Evolutionary conservation across 495 filamentous ascomycete genomes (phyloP).

Genomic region (Aspergillus mulundensis): DNA sequence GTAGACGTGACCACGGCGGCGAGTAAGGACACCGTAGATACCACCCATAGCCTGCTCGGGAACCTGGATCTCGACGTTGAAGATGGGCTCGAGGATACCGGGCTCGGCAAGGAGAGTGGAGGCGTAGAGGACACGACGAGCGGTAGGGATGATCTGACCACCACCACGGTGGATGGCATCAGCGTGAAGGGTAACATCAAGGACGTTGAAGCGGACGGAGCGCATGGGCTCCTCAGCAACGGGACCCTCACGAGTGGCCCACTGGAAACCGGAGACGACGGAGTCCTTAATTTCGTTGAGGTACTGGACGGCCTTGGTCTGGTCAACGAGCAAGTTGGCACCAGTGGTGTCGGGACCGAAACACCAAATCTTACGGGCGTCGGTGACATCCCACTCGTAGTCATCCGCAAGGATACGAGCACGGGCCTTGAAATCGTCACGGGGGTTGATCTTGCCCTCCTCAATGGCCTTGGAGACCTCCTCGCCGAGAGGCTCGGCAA

Average conservation of each 20-base stretch:
- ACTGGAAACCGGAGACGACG: conserved; percentile 99
- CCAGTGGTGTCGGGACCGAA: conserved; percentile 98
- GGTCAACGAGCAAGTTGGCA: conserved; percentile 97
- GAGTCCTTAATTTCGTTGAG: conserved; percentile 99
- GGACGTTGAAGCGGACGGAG: conserved; percentile 94
- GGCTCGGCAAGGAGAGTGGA: conserved; percentile 87
- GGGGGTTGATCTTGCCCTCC: conserved; percentile 82
- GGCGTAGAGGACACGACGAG: conserved; percentile 96
- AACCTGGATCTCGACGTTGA: conserved; percentile 98
- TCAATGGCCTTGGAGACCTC: conserved; percentile 90
- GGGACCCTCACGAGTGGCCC: conserved; percentile 96
- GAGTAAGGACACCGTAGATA: conserved; percentile 99
- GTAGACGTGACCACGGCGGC: conserved; percentile 98
- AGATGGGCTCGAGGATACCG: conserved; percentile 91
- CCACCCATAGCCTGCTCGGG: conserved; percentile 99
- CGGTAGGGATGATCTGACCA: conserved; percentile 97
- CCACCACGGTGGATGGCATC: conserved; percentile 99
- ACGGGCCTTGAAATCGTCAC: conserved; percentile 99
- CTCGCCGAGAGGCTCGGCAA: conserved; percentile 82
- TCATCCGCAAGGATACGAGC: conserved; percentile 96
- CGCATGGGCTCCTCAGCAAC: conserved; percentile 98
- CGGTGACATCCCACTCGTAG: conserved; percentile 98
- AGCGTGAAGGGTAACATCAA: conserved; percentile 98
- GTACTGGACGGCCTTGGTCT: conserved; percentile 99
- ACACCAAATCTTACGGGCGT: conserved; percentile 99